A percentile compares a stretch with the other conserved stretches of the same genome.
Evolutionary conservation across 352 stramenopile genomes (phyloP).

Genomic region (Phytopythium litorale): DNA sequence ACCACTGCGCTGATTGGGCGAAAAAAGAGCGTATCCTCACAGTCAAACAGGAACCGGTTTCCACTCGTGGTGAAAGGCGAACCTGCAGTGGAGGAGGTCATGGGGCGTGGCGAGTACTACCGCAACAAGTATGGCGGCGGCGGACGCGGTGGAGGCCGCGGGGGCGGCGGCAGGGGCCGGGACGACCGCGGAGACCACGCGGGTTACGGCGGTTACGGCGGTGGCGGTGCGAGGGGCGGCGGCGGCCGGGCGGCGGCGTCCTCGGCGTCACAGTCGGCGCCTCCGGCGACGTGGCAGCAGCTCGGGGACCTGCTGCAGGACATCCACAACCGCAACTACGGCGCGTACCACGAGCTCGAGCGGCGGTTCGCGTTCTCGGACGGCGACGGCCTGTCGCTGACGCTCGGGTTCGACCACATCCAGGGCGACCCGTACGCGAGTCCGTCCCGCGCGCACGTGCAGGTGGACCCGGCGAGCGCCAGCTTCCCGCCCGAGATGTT

Average conservation of each 20-base stretch:
- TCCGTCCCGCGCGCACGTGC: conserved; percentile 91
- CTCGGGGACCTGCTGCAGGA: conserved; percentile 42
- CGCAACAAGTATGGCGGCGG: conserved; percentile 86
- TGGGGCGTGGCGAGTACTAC: conserved; percentile 87
- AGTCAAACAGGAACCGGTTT: too few relatives aligned
- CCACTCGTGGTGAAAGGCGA: not conserved
- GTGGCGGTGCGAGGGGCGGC: conserved; percentile 10
- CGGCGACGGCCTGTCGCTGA: conserved; percentile 44
- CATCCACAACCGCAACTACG: conserved; percentile 83
- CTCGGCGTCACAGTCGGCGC: conserved; percentile 3
- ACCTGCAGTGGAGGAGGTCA: conserved; percentile 9
- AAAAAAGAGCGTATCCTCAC: not conserved
- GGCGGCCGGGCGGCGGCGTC: conserved; percentile 13
- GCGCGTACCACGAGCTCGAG: conserved; percentile 75
- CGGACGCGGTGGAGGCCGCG: conserved; percentile 26
- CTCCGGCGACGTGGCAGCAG: conserved; percentile 38
- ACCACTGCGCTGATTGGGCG: not conserved
- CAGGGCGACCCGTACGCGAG: conserved; percentile 95
- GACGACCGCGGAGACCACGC: conserved; percentile 14
- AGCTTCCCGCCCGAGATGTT: conserved; percentile 83
- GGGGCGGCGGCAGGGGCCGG: conserved; percentile 13
- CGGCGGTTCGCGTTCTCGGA: conserved; percentile 37
- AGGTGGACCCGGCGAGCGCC: conserved; percentile 62
- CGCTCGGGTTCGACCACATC: conserved; percentile 90
- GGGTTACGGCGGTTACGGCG: conserved; percentile 14